Conservation (phyloP, 441 rosid species). For the Flueggea neowawraea region DNA sequence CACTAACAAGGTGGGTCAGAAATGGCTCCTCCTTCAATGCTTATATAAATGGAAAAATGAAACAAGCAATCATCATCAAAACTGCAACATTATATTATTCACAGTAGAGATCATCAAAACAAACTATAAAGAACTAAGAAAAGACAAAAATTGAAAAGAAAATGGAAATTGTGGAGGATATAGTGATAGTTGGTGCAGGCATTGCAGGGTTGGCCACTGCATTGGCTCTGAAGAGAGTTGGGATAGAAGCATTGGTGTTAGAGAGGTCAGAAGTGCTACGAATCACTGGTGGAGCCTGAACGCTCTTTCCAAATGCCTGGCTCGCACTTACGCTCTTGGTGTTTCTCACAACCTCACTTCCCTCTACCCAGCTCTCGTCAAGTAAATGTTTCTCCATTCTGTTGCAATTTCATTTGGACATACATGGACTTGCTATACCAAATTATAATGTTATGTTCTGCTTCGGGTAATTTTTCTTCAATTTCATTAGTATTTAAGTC, state of each 20-base stretch:
- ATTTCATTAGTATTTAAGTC: too few relatives aligned
- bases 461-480: too few relatives aligned
- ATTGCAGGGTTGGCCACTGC: slow-evolving; percentile 43
- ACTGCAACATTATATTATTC: too few relatives aligned
- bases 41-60: too few relatives aligned
- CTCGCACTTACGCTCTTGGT: slow-evolving; percentile 37
- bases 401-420: too few relatives aligned
- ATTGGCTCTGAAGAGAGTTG: slow-evolving; percentile 33
- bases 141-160: background rate
- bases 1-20: too few relatives aligned
- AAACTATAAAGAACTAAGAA: background rate
- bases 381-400: slow-evolving; percentile 1
- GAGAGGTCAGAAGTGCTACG: slow-evolving; percentile 29
- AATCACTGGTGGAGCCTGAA: slow-evolving; percentile 29
- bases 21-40: too few relatives aligned
- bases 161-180: slow-evolving; percentile 20
- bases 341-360: slow-evolving; percentile 39
- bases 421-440: too few relatives aligned
- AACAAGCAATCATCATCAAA: too few relatives aligned
- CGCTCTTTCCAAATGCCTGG: slow-evolving; percentile 42
- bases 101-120: background rate
- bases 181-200: slow-evolving; percentile 38
- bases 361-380: slow-evolving; percentile 18
- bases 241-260: slow-evolving; percentile 27
- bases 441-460: too few relatives aligned